A percentile compares a stretch with the other conserved stretches of the same genome.
These are phyloP conservation scores for Paramecium octaurelia DNA, from an alignment of 73 alveolate species.

Conservation along the genomic window DNA sequence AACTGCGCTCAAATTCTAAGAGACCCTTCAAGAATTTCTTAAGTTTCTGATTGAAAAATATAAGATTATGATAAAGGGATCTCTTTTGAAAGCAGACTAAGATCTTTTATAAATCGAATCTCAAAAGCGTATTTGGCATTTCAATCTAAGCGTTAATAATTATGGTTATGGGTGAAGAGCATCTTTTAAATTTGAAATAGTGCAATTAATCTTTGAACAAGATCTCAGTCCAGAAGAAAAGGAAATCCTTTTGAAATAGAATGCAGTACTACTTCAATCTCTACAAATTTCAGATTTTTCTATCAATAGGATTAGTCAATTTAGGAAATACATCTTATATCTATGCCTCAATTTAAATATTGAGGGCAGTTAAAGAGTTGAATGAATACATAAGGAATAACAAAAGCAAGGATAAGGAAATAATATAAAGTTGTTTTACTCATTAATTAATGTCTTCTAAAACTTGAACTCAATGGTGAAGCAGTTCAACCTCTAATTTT, in stretches of 20 bases:
- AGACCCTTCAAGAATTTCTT: constrained; percentile 68
- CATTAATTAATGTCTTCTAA: not conserved
- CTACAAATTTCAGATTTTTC: constrained; percentile 5
- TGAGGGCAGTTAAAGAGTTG: constrained; percentile 88
- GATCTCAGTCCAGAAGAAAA: constrained; percentile 94
- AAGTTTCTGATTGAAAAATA: constrained; percentile 88
- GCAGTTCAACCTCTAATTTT: constrained; percentile 19
- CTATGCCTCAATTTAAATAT: constrained; percentile 89
- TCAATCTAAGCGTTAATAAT: constrained; percentile 65
- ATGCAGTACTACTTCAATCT: constrained; percentile 70
- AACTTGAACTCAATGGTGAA: constrained; percentile 47
- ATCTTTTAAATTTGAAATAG: constrained; percentile 60
- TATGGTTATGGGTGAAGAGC: constrained; percentile 93
- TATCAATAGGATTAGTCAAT: constrained; percentile 91
- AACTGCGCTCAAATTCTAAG: constrained; percentile 53
- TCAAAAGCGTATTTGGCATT: not conserved
- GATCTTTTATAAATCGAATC: constrained; percentile 19
- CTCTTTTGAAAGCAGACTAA: constrained; percentile 66
- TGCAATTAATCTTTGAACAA: constrained; percentile 77
- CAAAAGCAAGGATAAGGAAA: not conserved
- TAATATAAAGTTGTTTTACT: not conserved
- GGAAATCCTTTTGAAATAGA: constrained; percentile 85
- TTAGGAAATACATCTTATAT: constrained; percentile 97
- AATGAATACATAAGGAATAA: constrained; percentile 71
- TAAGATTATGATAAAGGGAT: constrained; percentile 89